These are phyloP conservation scores for Arachis stenosperma DNA, from an alignment of 306 rosid genomes.

Conservation along the genomic window DNA sequence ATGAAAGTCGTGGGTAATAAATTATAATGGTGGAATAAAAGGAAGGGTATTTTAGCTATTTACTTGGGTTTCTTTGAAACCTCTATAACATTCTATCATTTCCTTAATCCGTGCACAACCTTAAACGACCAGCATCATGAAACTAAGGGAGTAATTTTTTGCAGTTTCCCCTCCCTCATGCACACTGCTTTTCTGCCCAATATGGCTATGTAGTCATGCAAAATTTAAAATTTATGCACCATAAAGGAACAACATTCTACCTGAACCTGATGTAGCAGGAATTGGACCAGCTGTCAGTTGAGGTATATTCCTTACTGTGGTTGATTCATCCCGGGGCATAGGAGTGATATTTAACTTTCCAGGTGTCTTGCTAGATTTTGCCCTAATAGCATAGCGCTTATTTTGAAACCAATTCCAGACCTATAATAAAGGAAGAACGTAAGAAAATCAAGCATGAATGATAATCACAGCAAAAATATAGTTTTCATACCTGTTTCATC, in stretches of 20 bases:
- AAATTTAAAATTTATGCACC: constrained; percentile 23
- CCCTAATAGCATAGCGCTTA: constrained; percentile 89
- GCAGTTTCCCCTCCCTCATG: constrained; percentile 7
- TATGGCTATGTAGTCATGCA: constrained; percentile 21
- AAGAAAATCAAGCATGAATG: constrained; percentile 34
- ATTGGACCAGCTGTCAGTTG: constrained; percentile 68
- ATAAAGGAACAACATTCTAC: constrained; percentile 46
- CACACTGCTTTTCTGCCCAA: background rate
- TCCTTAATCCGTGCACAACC: too few relatives aligned
- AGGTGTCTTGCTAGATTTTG: constrained; percentile 77
- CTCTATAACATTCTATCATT: too few relatives aligned
- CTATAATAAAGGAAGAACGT: constrained; percentile 52
- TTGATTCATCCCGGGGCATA: constrained; percentile 68
- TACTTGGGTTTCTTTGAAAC: too few relatives aligned
- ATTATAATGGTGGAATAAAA: too few relatives aligned
- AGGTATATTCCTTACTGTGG: constrained; percentile 63
- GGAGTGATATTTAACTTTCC: constrained; percentile 81
- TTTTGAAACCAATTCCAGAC: constrained; percentile 99
- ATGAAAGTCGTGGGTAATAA: too few relatives aligned
- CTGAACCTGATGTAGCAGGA: constrained; percentile 80
- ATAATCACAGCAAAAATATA: constrained; percentile 31
- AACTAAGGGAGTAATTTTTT: background rate
- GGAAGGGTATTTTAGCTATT: too few relatives aligned
- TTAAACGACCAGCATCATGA: too few relatives aligned
- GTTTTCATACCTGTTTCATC: constrained; percentile 86